Evolutionary conservation across 2,329 filamentous ascomycete genomes (phyloP), one percentile per base, ranked within the genome.

Genomic region (Geosmithia putterillii): DNA sequence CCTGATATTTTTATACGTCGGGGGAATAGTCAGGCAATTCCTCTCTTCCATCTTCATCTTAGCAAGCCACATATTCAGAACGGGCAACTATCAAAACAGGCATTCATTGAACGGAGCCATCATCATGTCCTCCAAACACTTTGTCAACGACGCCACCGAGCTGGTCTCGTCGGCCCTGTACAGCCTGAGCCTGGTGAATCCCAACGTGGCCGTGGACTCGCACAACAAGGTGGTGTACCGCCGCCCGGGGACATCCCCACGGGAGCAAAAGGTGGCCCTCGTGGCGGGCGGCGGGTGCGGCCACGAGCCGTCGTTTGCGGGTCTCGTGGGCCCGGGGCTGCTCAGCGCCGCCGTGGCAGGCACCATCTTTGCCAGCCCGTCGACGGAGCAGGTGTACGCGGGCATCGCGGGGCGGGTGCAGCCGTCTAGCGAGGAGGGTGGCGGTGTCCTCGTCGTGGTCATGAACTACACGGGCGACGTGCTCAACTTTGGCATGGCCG

Each of bases 381-480:
- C 76, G 6, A 82, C 86, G 0, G 81, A 92, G 63, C 89, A 95
- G 65, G 80, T 95, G 44, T 77, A 86, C 44, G 71, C 76, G 50
- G 86, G 81, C 46, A 82, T 94, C 43, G 75, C 81, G 55, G 74
- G 79, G 37, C 73, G 85, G 18, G 83, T 94, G 3, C 78, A 85
- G 47, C 73, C 74, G 3, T 70, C 74, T 38, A 21, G 34, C 7
- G n/a, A 32, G 28, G 10, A 9, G 10, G n/a, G 14, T 18, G 74
- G 77, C 48, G 90, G 89, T 20, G 83, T 95, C 1, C 61, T 95
- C 36, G 83, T 95, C n/a, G 81, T 89, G 6, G 85, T 94, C 23
- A 95, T 94, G 86, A 95, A 95, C 61, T 94, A 94, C 62, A 94
- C 87, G 1, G 85, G 85, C 34, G 85, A 89, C 59, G 77, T 95